Base-by-base conservation (phyloP, 2,329 filamentous ascomycete genomes). In the Apiospora sp. region DNA sequence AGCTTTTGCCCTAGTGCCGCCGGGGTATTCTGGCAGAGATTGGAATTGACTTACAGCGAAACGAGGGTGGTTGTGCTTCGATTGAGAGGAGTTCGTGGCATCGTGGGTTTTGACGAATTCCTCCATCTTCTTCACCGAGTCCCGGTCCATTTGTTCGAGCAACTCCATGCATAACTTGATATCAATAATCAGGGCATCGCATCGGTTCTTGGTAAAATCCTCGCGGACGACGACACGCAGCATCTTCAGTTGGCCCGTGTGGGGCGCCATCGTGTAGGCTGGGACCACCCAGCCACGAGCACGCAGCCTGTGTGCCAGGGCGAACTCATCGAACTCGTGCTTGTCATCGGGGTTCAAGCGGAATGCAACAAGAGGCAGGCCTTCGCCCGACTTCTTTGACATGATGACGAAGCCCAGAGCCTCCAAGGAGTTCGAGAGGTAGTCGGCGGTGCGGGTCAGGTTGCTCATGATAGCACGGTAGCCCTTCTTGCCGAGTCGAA, bases 401-500 rank as follows among this genome's bases (percentile, higher is more conserved):
- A 98, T 93, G 84, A 98, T 94, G 78, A 95, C 83, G 86, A 98
- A 98, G 51, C 93, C 94, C 68, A 96, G 86, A 12, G 89, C 86
- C 80, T 93, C 86, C 19, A 98, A 90, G 41, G 91, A 89, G 2
- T 89, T 87, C 67, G 93, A 89, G 16, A 98, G 90, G 83, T 98
- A 97, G 84, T 98, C 94, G 34, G 96, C 92, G 0, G 93, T 97
- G 71, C 93, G 91, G 34, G 94, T 98, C 74, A 98, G 87, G 85
- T 98, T 98, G 79, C 91, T 88, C 96, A 98, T 98, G 86, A 98
- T 98, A 79, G 92, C 88, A 72, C 93, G 91, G 87, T 98, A 98
- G 69, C 96, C 96, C 75, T 92, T 92, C 88, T 97, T 97, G 74
- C 96, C 96, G 4, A 98, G 91, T 43, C 96, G 94, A 81, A 98